A percentile compares a stretch with the other conserved stretches of the same genome.
Evolutionary conservation across 371 early-diverging fungal species (phyloP).

Genomic region (Actinomucor elegans): DNA sequence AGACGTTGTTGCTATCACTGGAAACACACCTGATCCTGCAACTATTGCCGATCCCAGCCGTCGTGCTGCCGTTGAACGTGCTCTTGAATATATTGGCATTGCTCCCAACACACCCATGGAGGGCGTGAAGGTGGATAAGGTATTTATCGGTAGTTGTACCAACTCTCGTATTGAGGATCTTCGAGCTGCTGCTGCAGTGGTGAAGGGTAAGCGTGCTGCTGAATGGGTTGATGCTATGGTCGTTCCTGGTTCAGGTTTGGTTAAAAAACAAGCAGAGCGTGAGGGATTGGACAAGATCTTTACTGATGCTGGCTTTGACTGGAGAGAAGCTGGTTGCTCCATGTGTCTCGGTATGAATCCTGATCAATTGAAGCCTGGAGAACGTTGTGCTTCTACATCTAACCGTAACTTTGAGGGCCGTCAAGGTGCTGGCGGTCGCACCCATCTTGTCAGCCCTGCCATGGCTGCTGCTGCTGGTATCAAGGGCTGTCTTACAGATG

Average conservation of each 20-base stretch:
- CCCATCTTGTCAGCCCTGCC: conserved; percentile 55
- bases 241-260: conserved; percentile 70
- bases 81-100: conserved; percentile 66
- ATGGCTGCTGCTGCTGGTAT: conserved; percentile 55
- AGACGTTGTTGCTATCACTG: conserved; percentile 64
- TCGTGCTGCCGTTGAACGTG: conserved; percentile 54
- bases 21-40: conserved; percentile 57
- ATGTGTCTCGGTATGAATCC: conserved; percentile 80
- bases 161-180: conserved; percentile 78
- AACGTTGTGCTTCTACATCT: conserved; percentile 71
- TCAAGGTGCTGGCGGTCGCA: conserved; percentile 67
- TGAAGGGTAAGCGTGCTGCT: conserved; percentile 59
- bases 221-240: conserved; percentile 70
- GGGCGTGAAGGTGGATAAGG: conserved; percentile 61
- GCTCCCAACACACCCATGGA: conserved; percentile 62
- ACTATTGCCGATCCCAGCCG: conserved; percentile 39
- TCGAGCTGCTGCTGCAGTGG: conserved; percentile 64
- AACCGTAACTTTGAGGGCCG: conserved; percentile 77
- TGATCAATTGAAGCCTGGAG: conserved; percentile 66
- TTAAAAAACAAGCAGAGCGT: conserved; percentile 69
- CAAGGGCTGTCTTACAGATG: conserved; percentile 47
- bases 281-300: conserved; percentile 69
- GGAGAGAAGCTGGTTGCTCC: conserved; percentile 74
- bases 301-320: conserved; percentile 70
- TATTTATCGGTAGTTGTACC: conserved; percentile 73